Evolutionary conservation across 495 filamentous ascomycete genomes (phyloP).

Genomic region (Daldinia caldariorum): DNA sequence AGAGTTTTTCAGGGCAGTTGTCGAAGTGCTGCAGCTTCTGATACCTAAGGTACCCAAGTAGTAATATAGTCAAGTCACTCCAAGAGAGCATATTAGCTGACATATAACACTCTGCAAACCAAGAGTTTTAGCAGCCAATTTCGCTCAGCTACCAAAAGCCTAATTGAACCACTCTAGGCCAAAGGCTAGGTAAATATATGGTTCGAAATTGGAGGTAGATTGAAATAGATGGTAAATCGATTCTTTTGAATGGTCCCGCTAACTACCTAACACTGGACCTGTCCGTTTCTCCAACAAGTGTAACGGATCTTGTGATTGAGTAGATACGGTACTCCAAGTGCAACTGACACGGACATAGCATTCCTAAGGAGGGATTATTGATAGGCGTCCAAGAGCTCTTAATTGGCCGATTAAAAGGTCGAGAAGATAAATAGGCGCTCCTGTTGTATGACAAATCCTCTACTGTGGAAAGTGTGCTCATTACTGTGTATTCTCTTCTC

Average conservation of each 20-base stretch:
- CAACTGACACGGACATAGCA: background rate
- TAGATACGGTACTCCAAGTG: background rate
- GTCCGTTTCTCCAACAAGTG: background rate
- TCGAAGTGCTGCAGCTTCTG: background rate
- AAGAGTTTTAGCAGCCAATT: background rate
- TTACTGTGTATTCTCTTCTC: background rate
- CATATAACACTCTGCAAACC: background rate
- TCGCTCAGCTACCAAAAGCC: background rate
- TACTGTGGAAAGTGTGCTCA: background rate
- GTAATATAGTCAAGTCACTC: background rate
- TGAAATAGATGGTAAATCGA: background rate
- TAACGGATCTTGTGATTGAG: background rate
- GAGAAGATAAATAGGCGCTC: background rate
- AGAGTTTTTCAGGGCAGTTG: background rate
- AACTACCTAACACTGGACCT: background rate
- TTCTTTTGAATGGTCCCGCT: background rate
- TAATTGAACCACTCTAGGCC: background rate
- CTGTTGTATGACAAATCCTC: background rate
- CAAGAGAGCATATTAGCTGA: slow-evolving; percentile 4
- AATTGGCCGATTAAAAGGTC: background rate
- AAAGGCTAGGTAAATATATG: background rate
- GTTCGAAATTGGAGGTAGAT: background rate
- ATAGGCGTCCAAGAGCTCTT: background rate
- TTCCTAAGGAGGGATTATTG: background rate
- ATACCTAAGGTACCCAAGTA: background rate